Evolutionary conservation across 805 yeast genomes (phyloP), one percentile per base, ranked within the genome.

Genomic region (Lipomyces mesembrius): DNA sequence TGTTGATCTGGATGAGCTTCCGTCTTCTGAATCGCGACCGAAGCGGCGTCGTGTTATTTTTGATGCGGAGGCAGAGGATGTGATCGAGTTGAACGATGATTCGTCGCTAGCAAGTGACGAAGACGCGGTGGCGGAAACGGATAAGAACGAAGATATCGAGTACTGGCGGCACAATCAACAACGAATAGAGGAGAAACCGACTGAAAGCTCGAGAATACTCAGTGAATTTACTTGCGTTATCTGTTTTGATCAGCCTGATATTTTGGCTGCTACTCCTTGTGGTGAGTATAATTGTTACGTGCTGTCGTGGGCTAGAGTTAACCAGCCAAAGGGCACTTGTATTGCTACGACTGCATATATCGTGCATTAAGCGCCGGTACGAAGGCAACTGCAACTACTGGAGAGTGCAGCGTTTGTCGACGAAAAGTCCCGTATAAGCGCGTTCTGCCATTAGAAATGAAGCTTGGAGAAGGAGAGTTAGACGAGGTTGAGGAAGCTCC

Each of bases 361-460:
- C 64, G 69, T 43, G 80, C 80, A 11, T 70, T 79, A 17, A 53
- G 74, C 5, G 71, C 78, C 6, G 61, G 75, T 0, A 59, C 65
- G 0, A 54, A 72, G 8, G 74, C 80, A 22, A 75, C 75, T 1
- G 56, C 60, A 7, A 51, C 63, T 1, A 52, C 35, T 0, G 80
- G 80, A n/a, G 75, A 67, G 35, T 79, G 81, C 73, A 72, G 77
- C 11, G 71, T 79, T 12, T 79, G 81, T 63, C 73, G 81, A 7
- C 65, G 74, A 35, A 65, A 65, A 39, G 77, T 79, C 1, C 59
- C 52, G 2, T 77, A 76, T 63, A 74, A 67, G 55, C 61, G 67
- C 7, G 72, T 78, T n/a, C 57, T 63, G 9, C 73, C 68, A 35
- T 64, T 78, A 57, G 77, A 76, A 62, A 49, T 75, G 68, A 73